A percentile compares a stretch with the other conserved stretches of the same genome.
These are phyloP conservation scores for Sindora glabra DNA, from an alignment of 306 rosid genomes.

Conservation along the genomic window DNA sequence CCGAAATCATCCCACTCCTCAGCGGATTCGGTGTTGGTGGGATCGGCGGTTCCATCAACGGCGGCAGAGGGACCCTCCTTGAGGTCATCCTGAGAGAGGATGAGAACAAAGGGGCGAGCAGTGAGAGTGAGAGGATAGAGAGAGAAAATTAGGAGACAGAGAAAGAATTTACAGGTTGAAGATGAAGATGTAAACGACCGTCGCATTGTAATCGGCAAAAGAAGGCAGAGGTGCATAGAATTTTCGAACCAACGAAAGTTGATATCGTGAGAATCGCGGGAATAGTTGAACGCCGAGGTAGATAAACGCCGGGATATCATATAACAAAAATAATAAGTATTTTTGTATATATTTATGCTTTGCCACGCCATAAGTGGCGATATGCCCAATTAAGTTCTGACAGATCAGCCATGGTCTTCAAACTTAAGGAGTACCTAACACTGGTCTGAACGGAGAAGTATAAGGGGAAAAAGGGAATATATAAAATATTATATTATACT, in stretches of 20 bases:
- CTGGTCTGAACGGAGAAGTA: no score
- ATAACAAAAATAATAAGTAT: no score
- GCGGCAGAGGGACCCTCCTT: conserved; percentile 26
- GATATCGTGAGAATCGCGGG: background rate
- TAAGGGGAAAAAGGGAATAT: no score
- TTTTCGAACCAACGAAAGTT: background rate
- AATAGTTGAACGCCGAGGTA: background rate
- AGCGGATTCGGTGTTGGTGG: conserved; percentile 39
- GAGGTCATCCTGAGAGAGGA: conserved; percentile 77
- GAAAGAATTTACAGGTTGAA: conserved; percentile 7
- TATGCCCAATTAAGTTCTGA: no score
- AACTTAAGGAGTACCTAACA: no score
- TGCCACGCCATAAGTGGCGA: no score
- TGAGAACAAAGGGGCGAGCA: conserved; percentile 63
- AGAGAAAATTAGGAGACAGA: conserved; percentile 38
- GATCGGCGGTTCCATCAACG: conserved; percentile 47
- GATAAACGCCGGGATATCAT: background rate
- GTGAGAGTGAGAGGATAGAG: conserved; percentile 28
- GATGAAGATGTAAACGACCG: conserved; percentile 24
- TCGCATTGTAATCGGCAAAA: conserved; percentile 8
- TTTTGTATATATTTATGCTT: no score
- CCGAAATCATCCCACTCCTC: conserved; percentile 93
- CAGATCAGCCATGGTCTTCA: no score
- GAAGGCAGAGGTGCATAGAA: background rate
- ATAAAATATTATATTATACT: no score